These are phyloP conservation scores for Stagonosporopsis tanaceti DNA, from an alignment of 2,329 filamentous ascomycete genomes.

Conservation along the genomic window DNA sequence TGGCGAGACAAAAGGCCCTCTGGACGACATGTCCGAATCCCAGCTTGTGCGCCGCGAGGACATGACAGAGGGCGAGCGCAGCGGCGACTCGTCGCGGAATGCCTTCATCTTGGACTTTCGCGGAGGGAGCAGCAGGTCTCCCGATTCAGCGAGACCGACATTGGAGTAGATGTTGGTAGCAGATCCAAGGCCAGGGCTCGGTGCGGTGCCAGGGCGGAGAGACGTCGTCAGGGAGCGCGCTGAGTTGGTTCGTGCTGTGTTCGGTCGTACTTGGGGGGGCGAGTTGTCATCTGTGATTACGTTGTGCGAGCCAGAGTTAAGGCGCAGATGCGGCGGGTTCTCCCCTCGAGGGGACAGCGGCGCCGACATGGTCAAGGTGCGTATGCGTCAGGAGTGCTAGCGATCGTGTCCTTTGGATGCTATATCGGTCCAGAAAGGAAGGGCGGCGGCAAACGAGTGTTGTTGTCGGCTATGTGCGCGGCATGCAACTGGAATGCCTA, in stretches of 20 bases:
- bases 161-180: constrained; percentile 44
- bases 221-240: constrained; percentile 56
- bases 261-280: constrained; percentile 42
- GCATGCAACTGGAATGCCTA: constrained; percentile 42
- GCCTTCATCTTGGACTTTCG: constrained; percentile 58
- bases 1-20: constrained; percentile 60
- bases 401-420: constrained; percentile 15
- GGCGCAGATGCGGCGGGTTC: constrained; percentile 66
- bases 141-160: constrained; percentile 52
- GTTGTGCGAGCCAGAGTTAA: constrained; percentile 68
- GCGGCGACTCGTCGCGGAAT: constrained; percentile 61
- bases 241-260: constrained; percentile 51
- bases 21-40: constrained; percentile 67
- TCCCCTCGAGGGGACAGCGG: constrained; percentile 44
- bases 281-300: constrained; percentile 52
- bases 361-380: constrained; percentile 32
- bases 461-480: constrained; percentile 25
- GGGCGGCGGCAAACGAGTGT: constrained; percentile 15
- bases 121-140: constrained; percentile 61
- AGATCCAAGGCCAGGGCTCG: constrained; percentile 37
- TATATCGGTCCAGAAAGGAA: constrained; percentile 32
- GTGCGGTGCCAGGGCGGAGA: constrained; percentile 48
- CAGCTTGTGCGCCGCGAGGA: constrained; percentile 71
- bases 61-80: constrained; percentile 60
- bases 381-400: constrained; percentile 18